phyloP scores from a whole-genome alignment of 805 yeast genomes.

The Wickerhamomyces mucosus region DNA sequence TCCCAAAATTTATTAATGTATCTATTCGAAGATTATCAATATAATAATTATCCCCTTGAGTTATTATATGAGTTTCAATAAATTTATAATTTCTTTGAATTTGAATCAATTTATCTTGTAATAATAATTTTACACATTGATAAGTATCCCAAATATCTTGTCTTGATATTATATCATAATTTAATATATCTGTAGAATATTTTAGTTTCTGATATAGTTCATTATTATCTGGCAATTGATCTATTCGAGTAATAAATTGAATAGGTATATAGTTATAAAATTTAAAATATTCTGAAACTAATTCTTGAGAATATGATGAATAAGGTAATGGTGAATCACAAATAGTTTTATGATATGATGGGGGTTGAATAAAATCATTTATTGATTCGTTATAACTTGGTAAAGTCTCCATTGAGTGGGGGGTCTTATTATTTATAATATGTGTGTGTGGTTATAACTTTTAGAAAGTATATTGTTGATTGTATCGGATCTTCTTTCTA shows the following conservation, averaged over 20 bases:
- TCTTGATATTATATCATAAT: conserved; percentile 4
- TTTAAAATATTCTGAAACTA: background rate
- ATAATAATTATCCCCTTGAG: conserved; percentile 11
- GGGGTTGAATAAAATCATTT: conserved; percentile 12
- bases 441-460: background rate
- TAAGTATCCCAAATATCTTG: conserved; percentile 9
- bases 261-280: conserved; percentile 8
- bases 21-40: conserved; percentile 12
- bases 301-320: conserved; percentile 1
- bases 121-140: conserved; percentile 4
- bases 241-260: background rate
- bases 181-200: conserved; percentile 8
- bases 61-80: conserved; percentile 10
- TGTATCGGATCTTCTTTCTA: no score
- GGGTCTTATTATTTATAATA: background rate
- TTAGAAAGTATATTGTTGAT: no score
- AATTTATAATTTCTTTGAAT: conserved; percentile 13
- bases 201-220: conserved; percentile 4
- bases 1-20: conserved; percentile 11
- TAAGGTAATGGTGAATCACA: conserved; percentile 8
- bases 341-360: conserved; percentile 12
- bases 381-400: conserved; percentile 15
- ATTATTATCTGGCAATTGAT: conserved; percentile 2
- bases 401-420: conserved; percentile 1
- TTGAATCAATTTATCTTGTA: conserved; percentile 15